These are phyloP conservation scores for Suillus tomentosus DNA, from an alignment of 768 basidiomycete genomes.

Conservation along the genomic window DNA sequence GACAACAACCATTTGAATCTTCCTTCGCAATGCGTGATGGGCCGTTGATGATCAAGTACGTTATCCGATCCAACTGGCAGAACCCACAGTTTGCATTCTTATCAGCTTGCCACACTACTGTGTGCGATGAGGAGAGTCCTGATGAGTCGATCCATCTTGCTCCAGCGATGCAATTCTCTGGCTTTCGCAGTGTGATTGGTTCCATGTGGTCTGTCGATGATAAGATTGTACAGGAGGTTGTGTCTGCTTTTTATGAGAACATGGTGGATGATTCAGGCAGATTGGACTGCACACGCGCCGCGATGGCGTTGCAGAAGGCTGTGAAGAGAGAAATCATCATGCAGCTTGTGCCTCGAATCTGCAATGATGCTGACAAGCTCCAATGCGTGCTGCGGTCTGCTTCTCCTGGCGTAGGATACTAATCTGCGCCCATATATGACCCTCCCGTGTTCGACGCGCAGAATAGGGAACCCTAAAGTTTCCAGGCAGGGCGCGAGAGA, in stretches of 20 bases:
- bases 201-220: not conserved
- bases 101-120: conserved; percentile 28
- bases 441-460: conserved; percentile 66
- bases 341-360: conserved; percentile 82
- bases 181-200: not conserved
- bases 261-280: not conserved
- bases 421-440: conserved; percentile 57
- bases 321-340: conserved; percentile 61
- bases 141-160: conserved; percentile 20
- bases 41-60: conserved; percentile 4
- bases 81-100: conserved; percentile 23
- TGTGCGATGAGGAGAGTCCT: conserved; percentile 17
- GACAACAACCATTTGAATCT: conserved; percentile 18
- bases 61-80: conserved; percentile 14
- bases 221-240: not conserved
- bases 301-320: not conserved
- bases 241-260: not conserved
- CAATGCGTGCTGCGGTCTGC: conserved; percentile 51
- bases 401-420: conserved; percentile 56
- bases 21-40: conserved; percentile 17
- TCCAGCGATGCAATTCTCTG: not conserved
- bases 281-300: not conserved
- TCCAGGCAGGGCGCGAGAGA: conserved; percentile 66
- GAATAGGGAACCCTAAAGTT: conserved; percentile 68
- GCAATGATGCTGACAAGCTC: conserved; percentile 84